A percentile compares a stretch with the other conserved stretches of the same genome.
phyloP scores from a whole-genome alignment of 1,139 yeast genomes.

The Pichia sp. region DNA sequence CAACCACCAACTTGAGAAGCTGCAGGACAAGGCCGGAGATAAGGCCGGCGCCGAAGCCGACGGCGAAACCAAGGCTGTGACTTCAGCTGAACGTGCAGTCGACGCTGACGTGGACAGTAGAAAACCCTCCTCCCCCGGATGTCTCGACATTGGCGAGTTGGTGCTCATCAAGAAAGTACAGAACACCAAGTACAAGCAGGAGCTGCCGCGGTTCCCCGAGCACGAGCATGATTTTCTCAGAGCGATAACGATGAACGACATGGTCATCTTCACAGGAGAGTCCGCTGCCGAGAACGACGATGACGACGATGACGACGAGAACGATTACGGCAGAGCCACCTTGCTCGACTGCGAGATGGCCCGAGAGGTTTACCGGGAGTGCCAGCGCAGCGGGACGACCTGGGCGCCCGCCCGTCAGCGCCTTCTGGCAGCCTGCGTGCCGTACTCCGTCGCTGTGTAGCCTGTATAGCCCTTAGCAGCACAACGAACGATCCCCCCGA shows the following conservation, averaged over 20 bases:
- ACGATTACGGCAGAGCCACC: conserved; percentile 5
- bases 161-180: conserved; percentile 21
- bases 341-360: conserved; percentile 19
- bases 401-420: not conserved
- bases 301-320: not conserved
- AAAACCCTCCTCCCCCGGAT: conserved; percentile 9
- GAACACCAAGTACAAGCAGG: conserved; percentile 21
- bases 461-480: not conserved
- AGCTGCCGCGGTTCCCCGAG: conserved; percentile 20
- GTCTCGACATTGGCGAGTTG: conserved; percentile 20
- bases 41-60: too few relatives aligned
- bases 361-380: conserved; percentile 20
- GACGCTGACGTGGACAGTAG: too few relatives aligned
- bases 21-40: not conserved
- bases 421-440: not conserved
- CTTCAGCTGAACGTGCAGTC: too few relatives aligned
- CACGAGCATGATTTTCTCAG: conserved; percentile 32
- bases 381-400: conserved; percentile 1
- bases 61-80: too few relatives aligned
- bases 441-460: not conserved
- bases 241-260: conserved; percentile 33
- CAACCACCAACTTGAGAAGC: conserved; percentile 29
- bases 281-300: not conserved
- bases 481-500: not conserved
- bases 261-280: conserved; percentile 22